Conservation (phyloP, 2,329 filamentous ascomycete species). For the Nigrospora oryzae region DNA sequence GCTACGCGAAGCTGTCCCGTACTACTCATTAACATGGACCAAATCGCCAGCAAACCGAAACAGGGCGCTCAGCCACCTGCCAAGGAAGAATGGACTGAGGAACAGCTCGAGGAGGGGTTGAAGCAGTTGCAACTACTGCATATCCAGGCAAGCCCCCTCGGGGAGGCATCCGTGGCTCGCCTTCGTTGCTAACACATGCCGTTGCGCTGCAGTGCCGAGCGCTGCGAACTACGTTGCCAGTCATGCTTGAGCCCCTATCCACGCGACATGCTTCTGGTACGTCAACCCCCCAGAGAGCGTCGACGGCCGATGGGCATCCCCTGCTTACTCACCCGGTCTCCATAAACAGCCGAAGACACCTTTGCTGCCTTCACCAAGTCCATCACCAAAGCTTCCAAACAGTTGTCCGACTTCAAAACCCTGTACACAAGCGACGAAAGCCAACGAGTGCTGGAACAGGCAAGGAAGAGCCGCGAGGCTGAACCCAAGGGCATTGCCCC, state of each 20-base stretch:
- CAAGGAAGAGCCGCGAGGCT: constrained; percentile 41
- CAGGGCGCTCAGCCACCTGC: constrained; percentile 5
- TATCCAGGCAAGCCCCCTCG: constrained; percentile 34
- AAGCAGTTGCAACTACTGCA: constrained; percentile 45
- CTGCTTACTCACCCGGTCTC: constrained; percentile 9
- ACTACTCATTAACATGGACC: neutral
- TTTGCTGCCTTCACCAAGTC: constrained; percentile 39
- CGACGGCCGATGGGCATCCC: neutral
- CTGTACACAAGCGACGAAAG: constrained; percentile 37
- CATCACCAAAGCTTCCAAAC: constrained; percentile 34
- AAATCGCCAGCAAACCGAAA: constrained; percentile 8
- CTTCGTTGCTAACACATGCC: no score
- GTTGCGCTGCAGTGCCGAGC: constrained; percentile 30
- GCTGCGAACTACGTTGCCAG: constrained; percentile 39
- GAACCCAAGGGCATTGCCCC: constrained; percentile 49
- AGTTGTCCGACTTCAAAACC: constrained; percentile 43
- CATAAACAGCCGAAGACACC: constrained; percentile 36
- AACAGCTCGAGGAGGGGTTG: constrained; percentile 39
- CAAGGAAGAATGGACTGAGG: constrained; percentile 34
- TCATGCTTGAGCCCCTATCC: constrained; percentile 42
- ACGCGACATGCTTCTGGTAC: constrained; percentile 42
- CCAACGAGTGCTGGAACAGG: constrained; percentile 41
- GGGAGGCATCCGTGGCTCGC: no score
- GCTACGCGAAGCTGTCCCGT: neutral
- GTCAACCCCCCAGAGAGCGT: constrained; percentile 9